A percentile compares a stretch with the other conserved stretches of the same genome.
phyloP scores from a whole-genome alignment of 2,329 filamentous ascomycete species.

The Onygenales sp. region DNA sequence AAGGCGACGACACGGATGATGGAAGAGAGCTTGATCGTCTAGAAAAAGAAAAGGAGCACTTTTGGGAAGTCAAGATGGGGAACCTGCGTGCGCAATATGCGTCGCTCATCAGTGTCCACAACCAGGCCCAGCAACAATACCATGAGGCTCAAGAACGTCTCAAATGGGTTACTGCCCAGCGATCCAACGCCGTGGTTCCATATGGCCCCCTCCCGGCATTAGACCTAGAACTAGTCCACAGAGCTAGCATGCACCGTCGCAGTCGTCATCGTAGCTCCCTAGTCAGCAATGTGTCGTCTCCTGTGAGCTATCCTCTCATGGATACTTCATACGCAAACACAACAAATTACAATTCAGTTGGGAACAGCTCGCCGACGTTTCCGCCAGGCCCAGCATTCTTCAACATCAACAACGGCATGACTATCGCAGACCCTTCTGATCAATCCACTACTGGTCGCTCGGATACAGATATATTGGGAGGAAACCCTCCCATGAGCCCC shows the following conservation, averaged over 20 bases:
- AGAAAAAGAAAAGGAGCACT: slow-evolving; percentile 38
- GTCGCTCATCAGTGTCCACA: slow-evolving; percentile 30
- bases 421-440: slow-evolving; percentile 36
- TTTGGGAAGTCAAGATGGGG: slow-evolving; percentile 37
- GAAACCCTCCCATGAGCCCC: slow-evolving; percentile 55
- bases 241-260: slow-evolving; percentile 33
- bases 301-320: slow-evolving; percentile 30
- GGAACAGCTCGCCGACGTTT: slow-evolving; percentile 45
- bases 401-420: slow-evolving; percentile 55
- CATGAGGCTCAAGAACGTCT: slow-evolving; percentile 38
- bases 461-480: slow-evolving; percentile 46
- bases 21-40: slow-evolving; percentile 42
- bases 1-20: slow-evolving; percentile 41
- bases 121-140: slow-evolving; percentile 32
- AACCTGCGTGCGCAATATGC: slow-evolving; percentile 35
- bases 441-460: slow-evolving; percentile 33
- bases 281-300: slow-evolving; percentile 38
- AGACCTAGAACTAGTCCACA: slow-evolving; percentile 33
- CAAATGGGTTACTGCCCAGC: slow-evolving; percentile 33
- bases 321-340: slow-evolving; percentile 31
- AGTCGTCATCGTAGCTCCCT: slow-evolving; percentile 36
- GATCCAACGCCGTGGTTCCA: slow-evolving; percentile 26
- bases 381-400: slow-evolving; percentile 45
- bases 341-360: slow-evolving; percentile 39
- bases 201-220: slow-evolving; percentile 32